Evolutionary conservation across 2,329 filamentous ascomycete genomes (phyloP), one percentile per base, ranked within the genome.

Genomic region (Sphaerulina vaccinii): DNA sequence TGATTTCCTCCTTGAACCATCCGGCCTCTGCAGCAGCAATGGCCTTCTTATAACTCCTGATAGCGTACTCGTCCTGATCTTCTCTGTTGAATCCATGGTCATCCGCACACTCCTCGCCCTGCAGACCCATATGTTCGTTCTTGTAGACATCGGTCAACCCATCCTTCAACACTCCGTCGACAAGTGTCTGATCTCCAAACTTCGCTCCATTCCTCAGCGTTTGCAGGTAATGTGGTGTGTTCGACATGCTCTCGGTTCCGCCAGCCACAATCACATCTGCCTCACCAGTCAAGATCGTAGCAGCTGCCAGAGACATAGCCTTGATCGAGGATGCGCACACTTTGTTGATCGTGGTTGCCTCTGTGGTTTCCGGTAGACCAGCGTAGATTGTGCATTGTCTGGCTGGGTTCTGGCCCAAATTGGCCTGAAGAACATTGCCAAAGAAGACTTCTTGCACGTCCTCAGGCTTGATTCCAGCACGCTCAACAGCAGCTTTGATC

Each of bases 191-290:
- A 75, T 97, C 84, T 65, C 93, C 93, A 73, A 95, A 99, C 77
- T 97, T 97, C 73, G 87, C 85, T 62, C 93, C 93, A 61, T 75
- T 86, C 71, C 93, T 88, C 64, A 96, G 79, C 72, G 79, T 88
- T 60, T 90, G 88, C 47, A 96, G 86, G 79, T 99, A 99, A 79
- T 99, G 91, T 45, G 93, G 93, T 49, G 87, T 81, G 78, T 97
- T 97, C 69, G 91, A 96, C 93, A 99, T 99, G 79, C 90, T 96
- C 79, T 99, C 93, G 62, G 92, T 85, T 64, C 93, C 93, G 68
- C 91, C 93, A 60, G 91, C 93, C 54, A 99, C 90, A 60, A 99
- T 85, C 61, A 96, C 86, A 64, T 89, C 86, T 60, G 92, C 92
- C 70, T 90, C 96, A 63, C 93, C 92, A 48, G 91, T 95, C 72